Evolutionary conservation across 148 eudicot genomes (phyloP), one percentile per base, ranked within the genome.

Genomic region (Heliamphora exappendiculata): DNA sequence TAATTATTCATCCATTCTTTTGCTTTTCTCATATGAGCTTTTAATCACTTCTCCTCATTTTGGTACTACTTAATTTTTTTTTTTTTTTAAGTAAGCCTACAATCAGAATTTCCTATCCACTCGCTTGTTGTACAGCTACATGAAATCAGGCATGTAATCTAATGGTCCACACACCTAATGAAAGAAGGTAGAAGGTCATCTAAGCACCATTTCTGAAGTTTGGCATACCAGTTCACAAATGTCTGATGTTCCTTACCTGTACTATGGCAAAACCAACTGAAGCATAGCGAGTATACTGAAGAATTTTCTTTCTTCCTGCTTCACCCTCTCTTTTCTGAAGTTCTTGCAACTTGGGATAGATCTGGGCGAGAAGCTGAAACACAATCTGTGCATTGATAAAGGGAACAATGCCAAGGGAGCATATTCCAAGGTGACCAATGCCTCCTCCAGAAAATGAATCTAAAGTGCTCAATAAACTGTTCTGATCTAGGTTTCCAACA

Each of bases 391-490:
- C 98, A 89, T 96, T 96, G 75, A 96, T 96, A 64, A 91, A 96
- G 20, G 99, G 99, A 80, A 96, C 99, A 70, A 96, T 96, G 45
- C 99, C 99, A 76, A 96, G 98, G 26, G 99, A 96, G 83, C 98
- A 90, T 81, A 96, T 90, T 77, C 99, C 99, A 74, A 96, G 97
- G 75, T 98, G 88, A 64, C 99, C 99, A 55, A 96, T 96, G 49
- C 99, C 99, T 60, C 99, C 99, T 69, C 99, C 99, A 67, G 99
- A 96, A 80, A 96, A 96, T 11, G 98, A 86, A 86, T 96, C 98
- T 80, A 96, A 87, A 76, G 99, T 96, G 83, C 97, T 88, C 70
- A 96, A 79, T 74, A 96, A 82, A 78, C 95, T 96, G 79, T 93
- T 96, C 76, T 88, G 93, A 76, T 96, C 99, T 44, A 96, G 82